Evolutionary conservation across 2,329 filamentous ascomycete genomes (phyloP).

Genomic region (Lomentospora prolificans): DNA sequence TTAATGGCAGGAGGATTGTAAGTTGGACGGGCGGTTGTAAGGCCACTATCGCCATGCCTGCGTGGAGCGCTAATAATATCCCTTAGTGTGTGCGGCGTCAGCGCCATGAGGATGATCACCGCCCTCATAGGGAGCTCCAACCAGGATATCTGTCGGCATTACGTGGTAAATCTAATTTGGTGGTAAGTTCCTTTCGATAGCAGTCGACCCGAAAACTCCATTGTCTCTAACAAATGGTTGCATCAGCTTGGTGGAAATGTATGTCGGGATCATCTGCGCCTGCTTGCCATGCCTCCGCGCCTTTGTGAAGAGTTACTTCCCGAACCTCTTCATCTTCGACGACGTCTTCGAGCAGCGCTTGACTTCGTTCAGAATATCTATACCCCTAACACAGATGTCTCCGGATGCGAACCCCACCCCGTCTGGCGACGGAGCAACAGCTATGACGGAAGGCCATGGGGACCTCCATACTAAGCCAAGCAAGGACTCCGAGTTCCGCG

Average conservation of each 20-base stretch:
- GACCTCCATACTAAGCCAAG: neutral
- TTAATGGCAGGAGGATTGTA: neutral
- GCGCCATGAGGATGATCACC: neutral
- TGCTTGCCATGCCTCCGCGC: conserved; percentile 11
- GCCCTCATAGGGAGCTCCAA: neutral
- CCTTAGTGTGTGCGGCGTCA: neutral
- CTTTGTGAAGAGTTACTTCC: conserved; percentile 2
- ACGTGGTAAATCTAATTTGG: neutral
- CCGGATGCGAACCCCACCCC: neutral
- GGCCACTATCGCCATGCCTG: too few relatives aligned
- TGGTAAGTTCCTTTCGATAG: conserved; percentile 6
- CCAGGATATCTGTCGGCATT: neutral
- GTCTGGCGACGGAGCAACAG: too few relatives aligned
- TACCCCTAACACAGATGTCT: neutral
- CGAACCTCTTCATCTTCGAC: neutral
- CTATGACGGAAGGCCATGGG: too few relatives aligned
- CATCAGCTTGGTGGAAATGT: conserved; percentile 10
- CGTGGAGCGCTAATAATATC: too few relatives aligned
- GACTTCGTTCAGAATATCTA: neutral
- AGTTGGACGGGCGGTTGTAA: neutral
- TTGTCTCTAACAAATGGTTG: conserved; percentile 5
- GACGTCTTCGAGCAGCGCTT: neutral
- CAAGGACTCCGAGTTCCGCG: neutral
- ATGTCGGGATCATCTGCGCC: conserved; percentile 11
- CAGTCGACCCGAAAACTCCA: too few relatives aligned